Percentiles rank a stretch among this genome's conserved stretches.
Conservation (phyloP, 257 asterid genomes). For the Oldenlandia corymbosa region DNA sequence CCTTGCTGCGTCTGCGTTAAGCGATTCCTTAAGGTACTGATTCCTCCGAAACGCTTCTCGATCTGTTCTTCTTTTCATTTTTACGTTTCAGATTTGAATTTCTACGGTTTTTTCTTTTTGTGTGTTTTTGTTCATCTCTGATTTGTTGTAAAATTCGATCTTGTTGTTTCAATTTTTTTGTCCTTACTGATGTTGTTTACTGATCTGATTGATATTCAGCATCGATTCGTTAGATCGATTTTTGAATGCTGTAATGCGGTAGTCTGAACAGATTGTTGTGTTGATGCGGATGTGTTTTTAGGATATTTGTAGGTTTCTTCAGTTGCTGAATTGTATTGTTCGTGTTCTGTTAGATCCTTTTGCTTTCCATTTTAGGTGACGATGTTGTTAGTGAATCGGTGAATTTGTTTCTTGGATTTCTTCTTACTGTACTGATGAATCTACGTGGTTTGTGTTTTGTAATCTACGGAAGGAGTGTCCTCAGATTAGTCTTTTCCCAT, state of each 20-base stretch:
- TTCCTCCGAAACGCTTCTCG: not conserved
- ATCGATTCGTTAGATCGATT: conserved; percentile 16
- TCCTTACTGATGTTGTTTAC: not conserved
- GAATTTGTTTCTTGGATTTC: too few species aligned
- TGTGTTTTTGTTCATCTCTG: not conserved
- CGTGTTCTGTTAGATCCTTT: conserved; percentile 1
- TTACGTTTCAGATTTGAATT: conserved; percentile 1
- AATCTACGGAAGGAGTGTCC: too few species aligned
- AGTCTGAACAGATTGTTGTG: not conserved
- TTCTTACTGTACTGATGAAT: not conserved
- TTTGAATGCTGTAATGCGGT: not conserved
- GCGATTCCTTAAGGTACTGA: conserved; percentile 17
- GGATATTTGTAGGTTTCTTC: not conserved
- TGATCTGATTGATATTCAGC: conserved; percentile 3
- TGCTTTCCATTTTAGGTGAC: too few species aligned
- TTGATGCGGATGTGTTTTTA: not conserved
- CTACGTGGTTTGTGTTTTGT: too few species aligned
- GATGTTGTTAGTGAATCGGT: too few species aligned
- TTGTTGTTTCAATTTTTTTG: not conserved
- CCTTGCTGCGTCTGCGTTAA: conserved; percentile 12
- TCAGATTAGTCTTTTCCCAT: too few species aligned
- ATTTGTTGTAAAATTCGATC: not conserved
- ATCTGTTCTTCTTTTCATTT: conserved; percentile 1
- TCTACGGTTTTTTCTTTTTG: too few species aligned
- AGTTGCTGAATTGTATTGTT: not conserved